Base-by-base conservation (phyloP, 305 asterid species). In the Fraxinus floribunda region DNA sequence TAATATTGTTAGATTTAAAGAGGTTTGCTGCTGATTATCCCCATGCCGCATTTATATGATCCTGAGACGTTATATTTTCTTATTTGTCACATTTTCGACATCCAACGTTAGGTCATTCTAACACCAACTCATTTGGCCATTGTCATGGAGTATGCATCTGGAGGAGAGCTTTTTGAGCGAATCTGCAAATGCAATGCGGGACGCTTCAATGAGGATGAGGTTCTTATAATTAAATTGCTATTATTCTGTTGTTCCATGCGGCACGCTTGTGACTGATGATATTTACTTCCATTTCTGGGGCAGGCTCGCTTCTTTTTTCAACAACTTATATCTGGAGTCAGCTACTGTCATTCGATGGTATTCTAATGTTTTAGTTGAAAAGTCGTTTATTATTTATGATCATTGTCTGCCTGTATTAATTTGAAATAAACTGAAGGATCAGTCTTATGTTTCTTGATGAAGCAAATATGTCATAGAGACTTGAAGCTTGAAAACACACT, bases 81-180 rank as follows among this genome's bases (percentile, higher is more conserved):
- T 10, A 44, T 46, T 80, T 78, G 79, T 77, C 66, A 32, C 80
- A 64, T 75, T 68, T 68, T 71, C 26, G 11, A 38, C 72, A 20
- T 68, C 81, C 82, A 77, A 74, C 38, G 76, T 82, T 80, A 94
- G 98, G 95, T 94, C 85, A 92, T 94, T 86, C 83, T 94, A 38
- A 94, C 97, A 35, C 98, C 98, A 29, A 92, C 95, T 64, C 98
- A 94, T 89, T 91, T 94, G 38, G 98, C 98, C 76, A 94, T 94
- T 84, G 97, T 93, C 81, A 94, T 94, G 98, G 97, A 94, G 86
- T 94, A 91, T 90, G 98, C 97, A 84, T 90, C 98, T 62, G 98
- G 98, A 22, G 98, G 98, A 66, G 98, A 94, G 88, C 88, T 94
- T 74, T 94, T 93, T 81, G 97, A 92, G 85, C 88, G 98, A 75